phyloP scores from a whole-genome alignment of 148 eudicot genomes.

The Nyssa sinensis region DNA sequence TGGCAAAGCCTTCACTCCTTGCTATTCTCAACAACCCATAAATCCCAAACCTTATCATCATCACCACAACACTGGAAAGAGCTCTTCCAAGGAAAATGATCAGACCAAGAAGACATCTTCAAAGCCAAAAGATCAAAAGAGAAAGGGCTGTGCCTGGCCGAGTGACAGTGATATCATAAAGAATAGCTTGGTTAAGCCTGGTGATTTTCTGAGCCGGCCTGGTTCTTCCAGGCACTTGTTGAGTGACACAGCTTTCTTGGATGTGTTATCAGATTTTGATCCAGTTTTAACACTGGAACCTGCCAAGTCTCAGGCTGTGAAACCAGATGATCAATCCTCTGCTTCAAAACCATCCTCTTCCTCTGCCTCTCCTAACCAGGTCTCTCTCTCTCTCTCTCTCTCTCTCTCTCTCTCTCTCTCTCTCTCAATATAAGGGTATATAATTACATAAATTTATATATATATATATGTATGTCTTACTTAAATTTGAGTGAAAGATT shows the following conservation, averaged over 20 bases:
- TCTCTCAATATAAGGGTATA: not conserved
- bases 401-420: not conserved
- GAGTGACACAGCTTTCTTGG: constrained; percentile 35
- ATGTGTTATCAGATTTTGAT: constrained; percentile 40
- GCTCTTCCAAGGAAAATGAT: constrained; percentile 5
- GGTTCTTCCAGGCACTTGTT: constrained; percentile 71
- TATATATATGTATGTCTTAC: not conserved
- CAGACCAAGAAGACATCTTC: constrained; percentile 11
- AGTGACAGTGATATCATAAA: constrained; percentile 6
- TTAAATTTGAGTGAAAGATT: too few species aligned
- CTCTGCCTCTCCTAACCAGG: constrained; percentile 39
- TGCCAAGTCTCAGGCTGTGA: constrained; percentile 4
- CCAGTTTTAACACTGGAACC: constrained; percentile 32
- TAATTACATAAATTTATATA: not conserved
- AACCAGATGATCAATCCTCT: constrained; percentile 12
- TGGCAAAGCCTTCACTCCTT: constrained; percentile 14
- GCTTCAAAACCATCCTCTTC: constrained; percentile 17
- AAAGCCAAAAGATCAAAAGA: constrained; percentile 5
- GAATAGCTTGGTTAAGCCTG: constrained; percentile 34
- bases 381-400: constrained; percentile 12
- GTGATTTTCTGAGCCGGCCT: constrained; percentile 58
- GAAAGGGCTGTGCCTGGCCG: not conserved
- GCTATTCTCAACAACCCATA: constrained; percentile 13
- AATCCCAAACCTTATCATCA: constrained; percentile 22
- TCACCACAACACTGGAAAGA: constrained; percentile 3